Base-by-base conservation (phyloP, 768 basidiomycete genomes). In the Pleurotus platypus region DNA sequence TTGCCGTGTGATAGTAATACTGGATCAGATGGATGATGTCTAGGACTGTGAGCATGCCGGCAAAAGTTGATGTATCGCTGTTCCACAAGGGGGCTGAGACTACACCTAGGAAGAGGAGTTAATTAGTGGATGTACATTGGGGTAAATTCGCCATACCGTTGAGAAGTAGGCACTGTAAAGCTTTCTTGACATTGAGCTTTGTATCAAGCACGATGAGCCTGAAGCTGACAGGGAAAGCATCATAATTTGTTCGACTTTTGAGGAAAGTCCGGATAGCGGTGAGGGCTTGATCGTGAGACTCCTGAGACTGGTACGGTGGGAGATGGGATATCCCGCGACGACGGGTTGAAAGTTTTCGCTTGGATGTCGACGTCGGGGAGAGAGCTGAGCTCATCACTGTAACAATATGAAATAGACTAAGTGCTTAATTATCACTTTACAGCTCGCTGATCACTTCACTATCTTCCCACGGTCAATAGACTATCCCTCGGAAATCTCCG, bases 1-100 rank as follows among this genome's bases (percentile, higher is more conserved):
- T 86, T 30, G 90, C 86, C 2, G 89, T 92, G 47, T 87, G 85
- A 72, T 98, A 97, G 72, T 98, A 99, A 75, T 95, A 97, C 66
- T 99, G 97, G 62, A 99, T 98, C 62, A 99, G 85, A 70, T 99
- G 97, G 57, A 99, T 98, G 70, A 99, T 94, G 71, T 99, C 97
- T 57, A 94, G 83, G n/a, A 98, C 93, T 7, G 97, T 99, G 67
- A 99, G 89, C 96, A 99, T 98, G 59, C 97, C 97, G 7, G 93
- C 92, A 66, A 99, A 99, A 42, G 79, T 84, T 4, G 92, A 95
- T 59, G 83, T 85, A 61, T 94, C 91, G 70, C 94, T 96, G 76
- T 98, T 96, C 93, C 96, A 99, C 22, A 99, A 78, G 11, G 97
- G 96, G 0, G 97, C 97, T 4, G 97, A 98, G 18, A 98, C 95